Evolutionary conservation across 768 basidiomycete genomes (phyloP), one percentile per base, ranked within the genome.

Genomic region (Phanerochaete carnosa): DNA sequence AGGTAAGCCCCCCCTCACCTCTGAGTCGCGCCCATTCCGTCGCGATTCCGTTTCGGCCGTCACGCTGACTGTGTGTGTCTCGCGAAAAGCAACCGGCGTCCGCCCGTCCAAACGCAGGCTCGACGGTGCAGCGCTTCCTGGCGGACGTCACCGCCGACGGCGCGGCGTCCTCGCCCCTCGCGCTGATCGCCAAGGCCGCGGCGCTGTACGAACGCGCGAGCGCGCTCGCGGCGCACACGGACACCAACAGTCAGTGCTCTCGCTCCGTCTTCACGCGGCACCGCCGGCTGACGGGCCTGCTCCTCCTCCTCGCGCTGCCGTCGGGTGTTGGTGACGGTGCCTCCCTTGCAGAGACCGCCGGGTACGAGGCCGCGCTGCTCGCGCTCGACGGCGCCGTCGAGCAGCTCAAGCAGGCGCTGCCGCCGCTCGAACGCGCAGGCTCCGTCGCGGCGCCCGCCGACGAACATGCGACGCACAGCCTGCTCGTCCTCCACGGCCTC

Each of bases 201-300:
- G 61, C 61, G 19, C 49, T 65, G 58, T 65, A 65, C 39, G 64
- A 65, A n/a, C 28, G 61, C 19, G 64, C 63, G 13, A 58, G 58
- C 47, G 23, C 39, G n/a, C 45, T 62, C 28, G 64, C 61, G 6
- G 30, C 61, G 55, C 35, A n/a, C 43, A 37, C 19, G 57, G 59
- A 15, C n/a, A n/a, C n/a, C n/a, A 43, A 43, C 35, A 33, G 63
- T 61, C 16, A 32, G 55, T 57, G 25, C 23, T n/a, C 53, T 8
- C 22, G 45, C 29, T 25, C 54, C 11, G 23, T 55, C 28, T 55
- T 55, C 3, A 15, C 33, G 16, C n/a, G 29, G 1, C 39, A 35
- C 33, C 7, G 7, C 7, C 7, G 11, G 39, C 39, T 43, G 39
- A 43, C 39, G 39, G 28, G 55, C 26, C 23, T 23, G 9, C 23